A percentile compares a stretch with the other conserved stretches of the same genome.
Conservation (phyloP, 1,284 basidiomycete genomes). For the Hypsizygus ulmarius region DNA sequence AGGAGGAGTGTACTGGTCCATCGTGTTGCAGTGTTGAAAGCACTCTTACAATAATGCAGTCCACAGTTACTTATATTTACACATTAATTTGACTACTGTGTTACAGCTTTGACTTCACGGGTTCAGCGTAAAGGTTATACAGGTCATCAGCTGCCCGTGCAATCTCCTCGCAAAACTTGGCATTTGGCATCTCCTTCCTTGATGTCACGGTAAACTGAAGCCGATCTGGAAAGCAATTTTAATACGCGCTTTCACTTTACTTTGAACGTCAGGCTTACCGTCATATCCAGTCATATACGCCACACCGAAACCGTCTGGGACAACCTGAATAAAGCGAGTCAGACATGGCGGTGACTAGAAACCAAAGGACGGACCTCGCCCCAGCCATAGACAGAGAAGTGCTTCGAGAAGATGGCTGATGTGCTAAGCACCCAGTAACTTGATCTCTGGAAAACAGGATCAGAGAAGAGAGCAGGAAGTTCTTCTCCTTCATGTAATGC, state of each 20-base stretch:
- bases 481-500: constrained; percentile 59
- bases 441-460: constrained; percentile 67
- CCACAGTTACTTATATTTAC: too few relatives aligned
- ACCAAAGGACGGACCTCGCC: constrained; percentile 55
- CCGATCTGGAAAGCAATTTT: constrained; percentile 44
- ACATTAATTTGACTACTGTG: neutral
- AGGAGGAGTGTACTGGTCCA: neutral
- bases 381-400: constrained; percentile 84
- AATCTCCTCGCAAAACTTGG: constrained; percentile 64
- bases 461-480: constrained; percentile 65
- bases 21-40: too few relatives aligned
- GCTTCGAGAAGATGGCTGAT: constrained; percentile 82
- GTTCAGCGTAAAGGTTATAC: constrained; percentile 45
- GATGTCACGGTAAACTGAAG: constrained; percentile 83
- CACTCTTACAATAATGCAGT: too few relatives aligned
- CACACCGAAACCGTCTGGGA: constrained; percentile 76
- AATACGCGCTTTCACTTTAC: neutral
- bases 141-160: constrained; percentile 65
- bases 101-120: constrained; percentile 30
- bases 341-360: neutral
- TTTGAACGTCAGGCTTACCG: constrained; percentile 29
- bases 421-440: constrained; percentile 79
- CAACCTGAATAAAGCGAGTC: constrained; percentile 47
- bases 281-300: constrained; percentile 78
- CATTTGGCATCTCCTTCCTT: constrained; percentile 72